Evolutionary conservation across 2,329 filamentous ascomycete species (phyloP).

Genomic region (Erysiphe neolycopersici): DNA sequence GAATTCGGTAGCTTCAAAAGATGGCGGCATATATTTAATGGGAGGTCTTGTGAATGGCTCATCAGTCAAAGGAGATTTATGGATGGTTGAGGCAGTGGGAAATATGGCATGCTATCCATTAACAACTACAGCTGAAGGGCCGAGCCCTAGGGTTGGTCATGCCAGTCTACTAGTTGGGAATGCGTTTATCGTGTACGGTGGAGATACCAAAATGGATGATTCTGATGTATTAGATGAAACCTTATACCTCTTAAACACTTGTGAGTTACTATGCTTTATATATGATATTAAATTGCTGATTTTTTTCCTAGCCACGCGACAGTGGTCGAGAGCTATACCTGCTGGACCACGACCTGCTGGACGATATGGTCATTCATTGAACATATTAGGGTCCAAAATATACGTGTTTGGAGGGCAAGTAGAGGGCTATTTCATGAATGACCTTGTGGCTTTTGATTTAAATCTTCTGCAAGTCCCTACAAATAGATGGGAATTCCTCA

Average conservation of each 20-base stretch:
- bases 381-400: constrained; percentile 89
- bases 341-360: constrained; percentile 65
- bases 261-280: constrained; percentile 26
- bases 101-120: constrained; percentile 80
- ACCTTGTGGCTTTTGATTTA: constrained; percentile 79
- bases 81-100: constrained; percentile 83
- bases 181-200: constrained; percentile 95
- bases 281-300: constrained; percentile 4
- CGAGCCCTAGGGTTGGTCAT: constrained; percentile 83
- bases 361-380: constrained; percentile 85
- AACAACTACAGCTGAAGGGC: constrained; percentile 74
- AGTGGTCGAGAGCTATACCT: constrained; percentile 89
- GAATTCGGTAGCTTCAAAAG: constrained; percentile 77
- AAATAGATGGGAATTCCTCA: constrained; percentile 86
- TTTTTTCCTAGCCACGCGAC: constrained; percentile 47
- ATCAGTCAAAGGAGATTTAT: constrained; percentile 87
- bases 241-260: constrained; percentile 86
- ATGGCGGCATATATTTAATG: constrained; percentile 95
- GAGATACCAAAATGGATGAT: constrained; percentile 93
- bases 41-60: constrained; percentile 85
- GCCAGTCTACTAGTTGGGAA: constrained; percentile 86
- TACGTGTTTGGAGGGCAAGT: constrained; percentile 96
- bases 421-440: constrained; percentile 95
- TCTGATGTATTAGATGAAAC: constrained; percentile 81
- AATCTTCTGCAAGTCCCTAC: constrained; percentile 78